Evolutionary conservation across 2,329 filamentous ascomycete genomes (phyloP).

Genomic region (Fusarium sp.): DNA sequence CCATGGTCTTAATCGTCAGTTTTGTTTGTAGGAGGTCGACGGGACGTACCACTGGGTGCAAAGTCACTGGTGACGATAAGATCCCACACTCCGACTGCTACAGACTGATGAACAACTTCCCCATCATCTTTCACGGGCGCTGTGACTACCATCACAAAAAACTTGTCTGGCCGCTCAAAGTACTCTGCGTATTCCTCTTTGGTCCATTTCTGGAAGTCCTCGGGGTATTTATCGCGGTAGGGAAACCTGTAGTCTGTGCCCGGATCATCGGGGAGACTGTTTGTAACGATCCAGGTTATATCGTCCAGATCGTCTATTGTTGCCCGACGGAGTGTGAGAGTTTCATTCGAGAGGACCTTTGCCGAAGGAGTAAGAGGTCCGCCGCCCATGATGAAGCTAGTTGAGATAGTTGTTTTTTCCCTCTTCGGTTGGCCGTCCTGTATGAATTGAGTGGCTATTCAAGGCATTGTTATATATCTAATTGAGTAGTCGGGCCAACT

Average conservation of each 20-base stretch:
- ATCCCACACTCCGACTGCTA: not conserved
- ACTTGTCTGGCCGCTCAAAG: constrained; percentile 4
- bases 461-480: not conserved
- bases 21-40: rapidly evolving
- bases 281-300: not conserved
- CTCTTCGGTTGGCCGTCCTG: not conserved
- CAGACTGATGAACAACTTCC: not conserved
- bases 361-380: not conserved
- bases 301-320: not conserved
- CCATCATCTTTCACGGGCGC: not conserved
- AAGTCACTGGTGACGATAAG: not conserved
- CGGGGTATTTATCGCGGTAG: not conserved
- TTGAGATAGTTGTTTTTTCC: rapidly evolving
- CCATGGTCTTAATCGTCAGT: constrained; percentile 10
- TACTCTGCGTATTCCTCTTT: constrained; percentile 15
- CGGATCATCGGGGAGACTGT: not conserved
- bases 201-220: constrained; percentile 19
- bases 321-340: not conserved
- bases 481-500: not conserved
- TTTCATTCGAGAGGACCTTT: not conserved
- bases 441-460: rapidly evolving
- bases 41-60: not conserved
- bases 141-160: not conserved
- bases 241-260: not conserved
- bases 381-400: not conserved